phyloP scores from a whole-genome alignment of 2,329 filamentous ascomycete species.

The Apiospora kogelbergensis region DNA sequence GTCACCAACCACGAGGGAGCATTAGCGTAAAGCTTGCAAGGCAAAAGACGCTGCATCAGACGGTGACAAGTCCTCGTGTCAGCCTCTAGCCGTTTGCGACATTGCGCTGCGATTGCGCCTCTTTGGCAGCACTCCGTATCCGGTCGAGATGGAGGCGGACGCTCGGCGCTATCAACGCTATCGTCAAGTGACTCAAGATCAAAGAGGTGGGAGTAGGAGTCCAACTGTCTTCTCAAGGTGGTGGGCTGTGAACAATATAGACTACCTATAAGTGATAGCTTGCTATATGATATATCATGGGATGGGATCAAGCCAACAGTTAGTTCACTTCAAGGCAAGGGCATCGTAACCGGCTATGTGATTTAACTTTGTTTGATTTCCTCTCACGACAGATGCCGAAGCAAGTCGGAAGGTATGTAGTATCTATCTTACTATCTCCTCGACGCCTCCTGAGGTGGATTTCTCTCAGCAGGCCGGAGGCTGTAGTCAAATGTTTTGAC shows the following conservation, averaged over 20 bases:
- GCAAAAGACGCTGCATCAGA: neutral
- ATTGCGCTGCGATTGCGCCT: neutral
- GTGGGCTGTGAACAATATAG: neutral
- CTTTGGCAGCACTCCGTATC: neutral
- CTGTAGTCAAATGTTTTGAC: neutral
- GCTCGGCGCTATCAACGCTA: neutral
- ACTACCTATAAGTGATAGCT: neutral
- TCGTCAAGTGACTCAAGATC: neutral
- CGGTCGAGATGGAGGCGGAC: too few species aligned
- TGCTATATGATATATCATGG: too few species aligned
- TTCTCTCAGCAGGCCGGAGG: constrained; percentile 3
- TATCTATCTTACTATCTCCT: constrained; percentile 2
- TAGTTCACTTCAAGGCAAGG: neutral
- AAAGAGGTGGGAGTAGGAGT: too few species aligned
- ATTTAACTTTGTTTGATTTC: constrained; percentile 7
- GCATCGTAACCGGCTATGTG: neutral
- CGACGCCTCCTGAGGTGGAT: neutral
- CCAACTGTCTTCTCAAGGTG: too few species aligned
- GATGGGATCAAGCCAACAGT: neutral
- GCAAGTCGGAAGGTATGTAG: neutral
- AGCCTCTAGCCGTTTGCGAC: neutral
- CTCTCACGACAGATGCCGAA: neutral
- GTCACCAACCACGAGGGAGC: too few species aligned
- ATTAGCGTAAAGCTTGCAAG: too few species aligned
- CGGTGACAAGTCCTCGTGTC: neutral